Base-by-base conservation (phyloP, 106 monocot genomes). In the Apostasia shenzhenica region DNA sequence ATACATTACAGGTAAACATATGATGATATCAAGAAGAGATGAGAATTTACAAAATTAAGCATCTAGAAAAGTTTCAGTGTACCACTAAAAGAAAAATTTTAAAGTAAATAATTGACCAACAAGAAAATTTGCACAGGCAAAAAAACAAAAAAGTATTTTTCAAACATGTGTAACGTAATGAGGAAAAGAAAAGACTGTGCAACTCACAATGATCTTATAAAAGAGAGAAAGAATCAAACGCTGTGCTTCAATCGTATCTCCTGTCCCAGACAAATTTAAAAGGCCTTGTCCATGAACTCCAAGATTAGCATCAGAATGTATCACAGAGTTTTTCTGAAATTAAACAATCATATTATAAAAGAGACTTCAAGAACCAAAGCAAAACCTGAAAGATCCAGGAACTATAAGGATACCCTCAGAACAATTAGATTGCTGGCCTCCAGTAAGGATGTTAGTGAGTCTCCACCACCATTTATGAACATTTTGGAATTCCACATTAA, bases 381-480 rank as follows among this genome's bases (percentile, higher is more conserved):
- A 50, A 50, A 50, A 50, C 6, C 4, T 50, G 8, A 50, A 73
- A 43, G 11, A 26, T 8, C 8, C 48, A 65, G 57, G 3, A 49
- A 12, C 49, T 41, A 70, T 56, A 7, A 42, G 0, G 2, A 3
- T 81, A 99, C 97, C 92, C 80, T 86, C 61, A 99, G 81, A 79
- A 99, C 97, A 59, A 99, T 80, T 76, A 99, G 77, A 83, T 99
- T 99, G 76, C 97, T 99, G 44, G 97, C 92, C 75, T 99, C 97
- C 55, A 99, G 85, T 62, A 90, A 81, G 48, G 97, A 92, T 38
- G 97, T 99, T 61, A 86, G 67, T 45, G 86, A 5, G 55, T 99
- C 97, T 41, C 84, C 87, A 76, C 97, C 89, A 7, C 92, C 92
- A 85, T 92, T 76, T 73, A 99, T 87, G 56, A 72, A 53, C 81